These are phyloP conservation scores for Boletus pseudo-olivaceus DNA, from an alignment of 768 basidiomycete species.

Conservation along the genomic window DNA sequence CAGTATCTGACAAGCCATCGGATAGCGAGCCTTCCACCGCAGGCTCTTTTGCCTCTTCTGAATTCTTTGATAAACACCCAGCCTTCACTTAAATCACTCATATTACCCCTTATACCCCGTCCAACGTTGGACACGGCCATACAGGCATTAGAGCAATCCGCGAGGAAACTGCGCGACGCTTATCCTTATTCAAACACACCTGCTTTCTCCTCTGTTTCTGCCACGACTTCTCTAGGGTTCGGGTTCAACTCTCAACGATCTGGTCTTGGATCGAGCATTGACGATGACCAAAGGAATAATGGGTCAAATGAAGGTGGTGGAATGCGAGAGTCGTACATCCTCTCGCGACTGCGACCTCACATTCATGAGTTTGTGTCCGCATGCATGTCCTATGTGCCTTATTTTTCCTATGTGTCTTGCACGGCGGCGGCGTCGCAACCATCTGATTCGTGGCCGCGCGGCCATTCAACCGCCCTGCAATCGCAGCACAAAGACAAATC, in stretches of 20 bases:
- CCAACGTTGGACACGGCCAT: slow-evolving; percentile 74
- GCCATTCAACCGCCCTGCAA: slow-evolving; percentile 44
- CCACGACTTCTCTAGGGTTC: slow-evolving; percentile 35
- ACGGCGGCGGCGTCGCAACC: slow-evolving; percentile 19
- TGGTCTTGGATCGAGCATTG: slow-evolving; percentile 32
- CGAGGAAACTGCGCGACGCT: slow-evolving; percentile 73
- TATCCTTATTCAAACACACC: slow-evolving; percentile 71
- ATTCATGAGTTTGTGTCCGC: slow-evolving; percentile 74
- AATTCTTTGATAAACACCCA: slow-evolving; percentile 63
- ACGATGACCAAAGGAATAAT: slow-evolving; percentile 25
- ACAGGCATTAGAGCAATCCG: slow-evolving; percentile 62
- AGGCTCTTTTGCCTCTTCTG: slow-evolving; percentile 72
- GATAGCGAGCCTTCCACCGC: slow-evolving; percentile 73
- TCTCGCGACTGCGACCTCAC: slow-evolving; percentile 70
- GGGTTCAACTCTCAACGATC: slow-evolving; percentile 20
- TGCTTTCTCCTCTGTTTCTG: slow-evolving; percentile 28
- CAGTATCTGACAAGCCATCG: slow-evolving; percentile 11
- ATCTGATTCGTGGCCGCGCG: slow-evolving; percentile 31
- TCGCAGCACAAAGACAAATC: slow-evolving; percentile 59
- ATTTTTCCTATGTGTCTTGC: slow-evolving; percentile 62
- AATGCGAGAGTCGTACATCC: slow-evolving; percentile 81
- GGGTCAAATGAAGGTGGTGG: slow-evolving; percentile 38
- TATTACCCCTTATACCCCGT: slow-evolving; percentile 79
- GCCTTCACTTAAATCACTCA: slow-evolving; percentile 65
- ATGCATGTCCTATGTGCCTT: slow-evolving; percentile 78